Evolutionary conservation across 2,329 filamentous ascomycete species (phyloP), one percentile per base, ranked within the genome.

Genomic region (Trichoderma gracile): DNA sequence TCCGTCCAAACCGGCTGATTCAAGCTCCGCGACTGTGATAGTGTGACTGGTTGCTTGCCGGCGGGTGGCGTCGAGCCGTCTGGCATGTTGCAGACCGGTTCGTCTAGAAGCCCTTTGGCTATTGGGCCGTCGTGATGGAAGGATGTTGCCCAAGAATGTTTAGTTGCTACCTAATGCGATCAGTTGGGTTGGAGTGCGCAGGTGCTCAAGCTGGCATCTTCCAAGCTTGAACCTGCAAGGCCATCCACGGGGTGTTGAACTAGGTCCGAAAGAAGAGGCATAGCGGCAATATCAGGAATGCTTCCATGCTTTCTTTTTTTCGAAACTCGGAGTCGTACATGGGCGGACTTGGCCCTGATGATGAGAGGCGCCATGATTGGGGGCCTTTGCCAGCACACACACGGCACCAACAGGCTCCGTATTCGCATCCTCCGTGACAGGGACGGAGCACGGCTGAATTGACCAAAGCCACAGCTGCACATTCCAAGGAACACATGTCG

Each of bases 51-150:
- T 33, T 4, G 45, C 55, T 21, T 21, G 43, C 19, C 19, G 19
- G 43, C 43, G 49, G 30, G 55, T 53, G 47, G 47, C 49, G 58
- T 53, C 40, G 40, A 15, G 21, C 19, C 15, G 21, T 10, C 55
- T 30, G 17, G 47, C 47, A 52, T 30, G 17, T 17, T 43, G 58
- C 49, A 53, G 58, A 61, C 58, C 58, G 47, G 58, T 61, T 60
- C 58, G 43, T 58, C 40, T 45, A 38, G n/a, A 33, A 43, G 47
- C 47, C 21, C 10, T 19, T 25, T 17, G 21, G 33, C 33, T 14
- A 61, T 61, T 53, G 58, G 58, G 19, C 30, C 19, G 12, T 45
- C 5, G 33, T 10, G 49, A 42, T 19, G 45, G 43, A 12, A 10
- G 58, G 49, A 43, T 33, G 25, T 61, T 43, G 49, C 58, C 47